Base-by-base conservation (phyloP, 2,329 filamentous ascomycete genomes). In the Phialophora expanda region DNA sequence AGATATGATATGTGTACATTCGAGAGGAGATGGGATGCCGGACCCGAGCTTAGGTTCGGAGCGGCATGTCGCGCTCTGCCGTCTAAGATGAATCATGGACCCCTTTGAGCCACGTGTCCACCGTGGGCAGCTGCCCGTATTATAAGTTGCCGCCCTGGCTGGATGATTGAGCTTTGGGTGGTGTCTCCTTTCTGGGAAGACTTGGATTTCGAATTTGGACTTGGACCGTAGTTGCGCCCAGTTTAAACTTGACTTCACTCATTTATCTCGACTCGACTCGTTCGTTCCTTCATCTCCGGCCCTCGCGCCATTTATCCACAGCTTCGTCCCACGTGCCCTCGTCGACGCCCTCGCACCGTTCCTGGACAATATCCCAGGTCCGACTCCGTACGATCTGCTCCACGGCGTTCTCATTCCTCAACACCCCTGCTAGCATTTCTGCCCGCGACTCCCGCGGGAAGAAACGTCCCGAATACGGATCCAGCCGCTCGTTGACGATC, bases 381-480 rank as follows among this genome's bases (percentile, higher is more conserved):
- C 93, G 86, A 58, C 86, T 84, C 70, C 95, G 85, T 59, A 99
- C 83, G 79, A 78, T 96, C 97, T 2, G 90, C 92, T 70, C 92
- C 93, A 71, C 89, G 84, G 3, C 94, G 92, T 75, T 98, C 89
- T 71, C 87, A 86, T 70, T 91, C 86, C 30, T 84, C 84, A 73
- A 97, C 84, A 24, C 86, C 89, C 3, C 84, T 9, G 92, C 93
- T 67, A 99, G 77, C 56, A 85, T 86, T 78, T 97, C 91, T 0
- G 93, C 95, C 69, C 93, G 84, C 14, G 91, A 84, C 79, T 98
- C 93, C 59, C 83, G 81, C 0, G 91, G 88, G 72, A 94, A 94
- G 76, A 92, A 96, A 26, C 94, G 83, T 6, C 84, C 90, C 9
- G 90, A 93, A 76, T 99, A 99, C 1, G 95, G 95, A 80, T 99